phyloP scores from a whole-genome alignment of 768 basidiomycete genomes.

The Calocybe cyanea region DNA sequence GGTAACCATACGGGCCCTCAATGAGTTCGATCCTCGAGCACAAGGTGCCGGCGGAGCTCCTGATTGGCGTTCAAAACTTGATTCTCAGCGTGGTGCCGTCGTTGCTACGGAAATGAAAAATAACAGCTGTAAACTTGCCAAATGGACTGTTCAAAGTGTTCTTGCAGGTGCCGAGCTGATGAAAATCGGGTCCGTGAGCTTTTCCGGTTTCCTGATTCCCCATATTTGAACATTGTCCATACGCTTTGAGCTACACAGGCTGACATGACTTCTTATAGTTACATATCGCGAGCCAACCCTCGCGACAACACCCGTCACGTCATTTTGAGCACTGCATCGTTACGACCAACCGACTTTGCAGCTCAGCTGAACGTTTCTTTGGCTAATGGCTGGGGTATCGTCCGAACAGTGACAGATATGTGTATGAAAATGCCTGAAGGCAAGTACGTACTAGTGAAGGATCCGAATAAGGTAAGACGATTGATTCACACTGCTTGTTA shows the following conservation, averaged over 20 bases:
- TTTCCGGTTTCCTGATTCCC: neutral
- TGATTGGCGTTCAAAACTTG: slow-evolving; percentile 98
- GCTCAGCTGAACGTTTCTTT: slow-evolving; percentile 92
- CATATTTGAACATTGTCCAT: neutral
- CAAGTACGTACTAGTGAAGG: slow-evolving; percentile 95
- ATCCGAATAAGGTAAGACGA: slow-evolving; percentile 87
- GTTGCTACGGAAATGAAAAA: slow-evolving; percentile 99
- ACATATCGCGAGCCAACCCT: slow-evolving; percentile 91
- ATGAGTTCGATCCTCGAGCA: slow-evolving; percentile 92
- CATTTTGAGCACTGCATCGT: slow-evolving; percentile 90
- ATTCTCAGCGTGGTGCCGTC: slow-evolving; percentile 94
- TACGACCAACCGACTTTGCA: slow-evolving; percentile 94
- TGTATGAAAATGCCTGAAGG: slow-evolving; percentile 98
- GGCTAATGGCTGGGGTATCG: slow-evolving; percentile 97
- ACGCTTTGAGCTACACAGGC: neutral
- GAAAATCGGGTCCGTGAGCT: slow-evolving; percentile 84
- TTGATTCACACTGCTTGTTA: slow-evolving; percentile 3
- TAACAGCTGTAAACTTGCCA: slow-evolving; percentile 95
- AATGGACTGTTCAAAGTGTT: slow-evolving; percentile 95
- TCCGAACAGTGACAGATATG: slow-evolving; percentile 89
- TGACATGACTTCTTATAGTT: slow-evolving; percentile 44
- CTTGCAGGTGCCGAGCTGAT: slow-evolving; percentile 93
- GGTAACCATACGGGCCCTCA: slow-evolving; percentile 90
- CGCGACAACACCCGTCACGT: slow-evolving; percentile 95
- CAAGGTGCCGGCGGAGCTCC: slow-evolving; percentile 91